Base-by-base conservation (phyloP, 129 eudicot species). In the Centaurea solstitialis region DNA sequence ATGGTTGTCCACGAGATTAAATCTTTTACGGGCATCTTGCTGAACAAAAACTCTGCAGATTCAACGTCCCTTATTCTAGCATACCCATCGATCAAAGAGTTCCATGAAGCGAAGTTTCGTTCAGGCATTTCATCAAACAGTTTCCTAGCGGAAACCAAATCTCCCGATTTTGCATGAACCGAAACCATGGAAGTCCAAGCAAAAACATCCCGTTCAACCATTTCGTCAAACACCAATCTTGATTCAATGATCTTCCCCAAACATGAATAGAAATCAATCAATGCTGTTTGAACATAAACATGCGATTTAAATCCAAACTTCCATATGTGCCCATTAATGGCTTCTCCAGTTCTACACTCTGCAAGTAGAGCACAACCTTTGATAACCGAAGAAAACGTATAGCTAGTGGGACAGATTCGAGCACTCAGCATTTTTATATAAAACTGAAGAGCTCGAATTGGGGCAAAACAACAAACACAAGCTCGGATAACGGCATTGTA, bases 1-100 rank as follows among this genome's bases (percentile, higher is more conserved):
- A 94, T 94, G 35, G 91, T 90, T 7, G 98, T 94, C 98, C 98
- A 94, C 26, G 98, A 87, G 72, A 94, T 88, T n/a, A 92, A 83
- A 76, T 94, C 93, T 82, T 87, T 90, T 9, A 40, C 15, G 6
- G 81, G 84, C 92, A 90, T 90, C 30, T 66, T 76, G 21, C 37
- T 57, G 65, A 94, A 94, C 71, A 92, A 80, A 30, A 68, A 69
- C 86, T 90, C 90, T 11, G 95, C 93, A 43, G 91, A 87, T 35
- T 74, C 90, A 26, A 94, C 84, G 65, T 92, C 91, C 70, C 90
- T 89, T 7, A 81, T 68, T 81, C 87, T 88, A 9, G 90, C 89
- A 81, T 87, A 90, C 41, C 96, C 97, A 81, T 90, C 90, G 37
- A 94, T 87, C 79, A 94, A 68, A 39, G 93, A 66, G 85, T 92